Percentiles rank a stretch among this genome's conserved stretches.
These are phyloP conservation scores for Brassica rapa DNA, from an alignment of 345 rosid species.

Conservation along the genomic window DNA sequence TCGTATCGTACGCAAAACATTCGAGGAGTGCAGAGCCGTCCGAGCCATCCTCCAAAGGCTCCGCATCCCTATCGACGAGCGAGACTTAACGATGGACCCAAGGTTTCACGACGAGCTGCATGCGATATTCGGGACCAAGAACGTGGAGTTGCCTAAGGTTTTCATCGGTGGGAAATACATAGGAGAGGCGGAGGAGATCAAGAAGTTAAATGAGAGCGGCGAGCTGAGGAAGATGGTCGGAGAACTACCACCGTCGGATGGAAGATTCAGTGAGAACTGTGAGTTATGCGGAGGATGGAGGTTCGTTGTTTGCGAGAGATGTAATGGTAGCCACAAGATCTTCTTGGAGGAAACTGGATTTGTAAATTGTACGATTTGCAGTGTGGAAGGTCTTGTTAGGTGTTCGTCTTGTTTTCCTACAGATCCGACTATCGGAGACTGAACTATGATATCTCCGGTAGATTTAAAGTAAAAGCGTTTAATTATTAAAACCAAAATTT, in stretches of 20 bases:
- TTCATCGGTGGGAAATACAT: conserved; percentile 54
- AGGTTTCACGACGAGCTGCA: conserved; percentile 57
- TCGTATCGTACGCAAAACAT: conserved; percentile 68
- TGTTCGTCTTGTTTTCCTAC: conserved; percentile 44
- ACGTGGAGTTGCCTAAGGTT: conserved; percentile 45
- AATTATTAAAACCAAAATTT: background rate
- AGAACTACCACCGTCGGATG: conserved; percentile 33
- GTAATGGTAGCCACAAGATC: conserved; percentile 71
- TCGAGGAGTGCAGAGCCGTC: conserved; percentile 66
- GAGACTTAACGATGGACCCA: conserved; percentile 75
- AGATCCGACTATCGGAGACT: conserved; percentile 32
- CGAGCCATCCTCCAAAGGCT: conserved; percentile 58
- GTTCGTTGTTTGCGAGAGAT: conserved; percentile 50
- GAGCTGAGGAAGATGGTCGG: conserved; percentile 50
- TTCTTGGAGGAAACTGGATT: conserved; percentile 49
- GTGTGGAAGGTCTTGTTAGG: conserved; percentile 50
- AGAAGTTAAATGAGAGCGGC: conserved; percentile 45
- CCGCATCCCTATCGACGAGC: conserved; percentile 64
- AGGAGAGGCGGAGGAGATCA: conserved; percentile 56
- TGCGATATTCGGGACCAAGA: conserved; percentile 41
- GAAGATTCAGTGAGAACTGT: conserved; percentile 27
- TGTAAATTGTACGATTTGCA: conserved; percentile 47
- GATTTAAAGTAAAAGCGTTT: background rate
- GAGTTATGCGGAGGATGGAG: conserved; percentile 56
- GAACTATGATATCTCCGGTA: conserved; percentile 7